A percentile compares a stretch with the other conserved stretches of the same genome.
Conservation (phyloP, 345 rosid genomes). For the Acer negundo region DNA sequence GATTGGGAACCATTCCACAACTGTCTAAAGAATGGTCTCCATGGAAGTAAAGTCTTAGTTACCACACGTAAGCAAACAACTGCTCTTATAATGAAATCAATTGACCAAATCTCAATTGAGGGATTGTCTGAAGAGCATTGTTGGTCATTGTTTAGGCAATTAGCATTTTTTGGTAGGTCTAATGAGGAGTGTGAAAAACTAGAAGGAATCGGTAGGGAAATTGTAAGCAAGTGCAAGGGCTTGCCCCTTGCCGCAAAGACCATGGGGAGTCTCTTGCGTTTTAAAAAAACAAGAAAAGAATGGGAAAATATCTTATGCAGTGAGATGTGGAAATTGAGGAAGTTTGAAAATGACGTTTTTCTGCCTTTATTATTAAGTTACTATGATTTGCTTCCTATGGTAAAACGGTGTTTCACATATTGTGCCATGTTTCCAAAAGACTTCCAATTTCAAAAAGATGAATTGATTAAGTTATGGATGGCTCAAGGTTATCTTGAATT, state of each 20-base stretch:
- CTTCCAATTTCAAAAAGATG: neutral
- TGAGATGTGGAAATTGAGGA: constrained; percentile 22
- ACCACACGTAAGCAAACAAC: neutral
- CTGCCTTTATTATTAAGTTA: neutral
- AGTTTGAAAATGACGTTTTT: constrained; percentile 8
- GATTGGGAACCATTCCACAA: constrained; percentile 18
- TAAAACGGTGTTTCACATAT: constrained; percentile 1
- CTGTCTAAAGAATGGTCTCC: neutral
- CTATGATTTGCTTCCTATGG: neutral
- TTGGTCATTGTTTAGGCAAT: constrained; percentile 21
- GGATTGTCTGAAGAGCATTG: constrained; percentile 1
- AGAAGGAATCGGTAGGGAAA: constrained; percentile 13
- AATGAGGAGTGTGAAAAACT: constrained; percentile 11
- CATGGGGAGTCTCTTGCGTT: constrained; percentile 22
- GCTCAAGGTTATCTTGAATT: neutral
- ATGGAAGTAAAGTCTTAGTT: neutral
- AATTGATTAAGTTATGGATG: neutral
- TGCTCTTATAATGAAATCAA: neutral
- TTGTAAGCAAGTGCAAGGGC: constrained; percentile 27
- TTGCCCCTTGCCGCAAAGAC: constrained; percentile 23
- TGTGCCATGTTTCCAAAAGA: constrained; percentile 29
- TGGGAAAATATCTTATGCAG: constrained; percentile 13
- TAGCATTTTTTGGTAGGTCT: constrained; percentile 18
- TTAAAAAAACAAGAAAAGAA: constrained; percentile 10
- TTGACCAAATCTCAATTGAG: constrained; percentile 9